These are phyloP conservation scores for Tetrapyrgos nigripes DNA, from an alignment of 1,284 basidiomycete species.

Conservation along the genomic window DNA sequence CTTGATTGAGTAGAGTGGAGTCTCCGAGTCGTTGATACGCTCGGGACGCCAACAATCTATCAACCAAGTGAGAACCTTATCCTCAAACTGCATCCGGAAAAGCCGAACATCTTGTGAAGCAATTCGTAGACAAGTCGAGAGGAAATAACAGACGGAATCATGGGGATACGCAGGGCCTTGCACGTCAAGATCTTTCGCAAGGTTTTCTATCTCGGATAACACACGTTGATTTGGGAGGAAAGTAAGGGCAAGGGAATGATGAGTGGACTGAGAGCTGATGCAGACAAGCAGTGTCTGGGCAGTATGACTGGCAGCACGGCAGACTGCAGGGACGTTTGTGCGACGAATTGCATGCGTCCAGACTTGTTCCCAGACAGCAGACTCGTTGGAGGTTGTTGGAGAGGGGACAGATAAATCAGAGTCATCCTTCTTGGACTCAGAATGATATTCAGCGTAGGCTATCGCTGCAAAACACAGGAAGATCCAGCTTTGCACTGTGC, in stretches of 20 bases:
- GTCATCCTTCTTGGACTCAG: neutral
- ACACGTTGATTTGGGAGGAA: slow-evolving; percentile 63
- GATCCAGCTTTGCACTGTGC: slow-evolving; percentile 77
- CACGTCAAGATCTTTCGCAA: slow-evolving; percentile 83
- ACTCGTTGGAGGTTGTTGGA: slow-evolving; percentile 15
- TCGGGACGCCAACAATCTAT: slow-evolving; percentile 75
- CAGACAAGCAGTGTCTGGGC: slow-evolving; percentile 61
- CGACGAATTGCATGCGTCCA: slow-evolving; percentile 87
- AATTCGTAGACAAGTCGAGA: slow-evolving; percentile 68
- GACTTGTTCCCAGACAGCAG: slow-evolving; percentile 70
- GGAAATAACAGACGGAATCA: slow-evolving; percentile 87
- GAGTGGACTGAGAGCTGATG: slow-evolving; percentile 29
- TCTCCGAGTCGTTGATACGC: slow-evolving; percentile 45
- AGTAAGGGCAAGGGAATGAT: slow-evolving; percentile 31
- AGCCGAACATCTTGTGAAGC: slow-evolving; percentile 82
- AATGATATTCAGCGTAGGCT: slow-evolving; percentile 51
- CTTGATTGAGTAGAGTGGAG: slow-evolving; percentile 56
- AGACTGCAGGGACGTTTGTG: slow-evolving; percentile 66
- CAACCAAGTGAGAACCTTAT: slow-evolving; percentile 86
- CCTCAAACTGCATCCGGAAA: slow-evolving; percentile 82
- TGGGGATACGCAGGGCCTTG: slow-evolving; percentile 86
- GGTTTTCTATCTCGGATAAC: slow-evolving; percentile 72
- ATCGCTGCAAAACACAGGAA: slow-evolving; percentile 81
- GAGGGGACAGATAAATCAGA: slow-evolving; percentile 13
- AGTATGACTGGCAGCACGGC: slow-evolving; percentile 84